Evolutionary conservation across 257 asterid species (phyloP).

Genomic region (Jacaranda mimosifolia): DNA sequence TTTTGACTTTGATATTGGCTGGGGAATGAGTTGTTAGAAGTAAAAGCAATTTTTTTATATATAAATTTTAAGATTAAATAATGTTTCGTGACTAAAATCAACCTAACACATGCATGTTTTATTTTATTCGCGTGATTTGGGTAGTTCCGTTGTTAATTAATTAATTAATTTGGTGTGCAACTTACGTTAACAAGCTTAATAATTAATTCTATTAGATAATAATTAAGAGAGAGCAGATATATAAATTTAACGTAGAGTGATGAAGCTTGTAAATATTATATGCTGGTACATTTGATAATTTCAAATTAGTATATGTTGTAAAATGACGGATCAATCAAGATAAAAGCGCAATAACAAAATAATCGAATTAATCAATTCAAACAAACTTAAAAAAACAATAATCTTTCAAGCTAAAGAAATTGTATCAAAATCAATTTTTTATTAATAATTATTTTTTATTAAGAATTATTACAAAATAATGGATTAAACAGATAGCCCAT

Average conservation of each 20-base stretch:
- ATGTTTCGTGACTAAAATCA: conserved; percentile 7
- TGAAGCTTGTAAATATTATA: no score
- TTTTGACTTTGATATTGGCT: not conserved
- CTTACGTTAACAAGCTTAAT: not conserved
- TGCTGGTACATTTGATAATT: no score
- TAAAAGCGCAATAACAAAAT: no score
- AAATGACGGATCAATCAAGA: not conserved
- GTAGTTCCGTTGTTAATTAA: not conserved
- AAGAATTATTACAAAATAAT: no score
- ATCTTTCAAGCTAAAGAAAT: no score
- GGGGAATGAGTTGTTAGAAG: not conserved
- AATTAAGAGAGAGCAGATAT: not conserved
- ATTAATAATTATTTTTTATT: no score
- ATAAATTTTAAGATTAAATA: not conserved
- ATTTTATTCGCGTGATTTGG: conserved; percentile 4
- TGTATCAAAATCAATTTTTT: no score
- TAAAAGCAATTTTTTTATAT: not conserved
- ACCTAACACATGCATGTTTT: conserved; percentile 30
- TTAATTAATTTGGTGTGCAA: not conserved
- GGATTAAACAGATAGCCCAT: no score
- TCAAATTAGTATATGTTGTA: no score
- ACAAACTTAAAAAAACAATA: no score
- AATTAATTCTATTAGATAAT: not conserved
- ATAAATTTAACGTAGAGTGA: not conserved
- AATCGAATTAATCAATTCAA: no score